A percentile compares a stretch with the other conserved stretches of the same genome.
phyloP scores from a whole-genome alignment of 1,284 basidiomycete species.

The Volvariella surrecta region DNA sequence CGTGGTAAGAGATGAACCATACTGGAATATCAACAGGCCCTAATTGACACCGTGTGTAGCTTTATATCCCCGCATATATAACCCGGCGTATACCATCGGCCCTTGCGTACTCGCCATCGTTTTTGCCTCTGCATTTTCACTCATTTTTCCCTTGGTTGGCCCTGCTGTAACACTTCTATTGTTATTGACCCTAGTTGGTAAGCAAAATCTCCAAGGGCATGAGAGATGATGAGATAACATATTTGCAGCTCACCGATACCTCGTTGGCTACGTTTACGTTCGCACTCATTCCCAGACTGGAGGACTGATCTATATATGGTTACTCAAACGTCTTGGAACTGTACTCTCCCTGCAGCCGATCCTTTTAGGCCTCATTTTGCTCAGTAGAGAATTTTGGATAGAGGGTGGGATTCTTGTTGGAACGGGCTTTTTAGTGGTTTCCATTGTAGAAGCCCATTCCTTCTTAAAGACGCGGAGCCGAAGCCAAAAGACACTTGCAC shows the following conservation, averaged over 20 bases:
- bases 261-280: constrained; percentile 68
- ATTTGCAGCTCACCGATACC: constrained; percentile 57
- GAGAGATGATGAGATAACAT: no score
- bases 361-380: constrained; percentile 62
- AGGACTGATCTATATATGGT: constrained; percentile 66
- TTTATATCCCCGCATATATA: constrained; percentile 63
- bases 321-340: constrained; percentile 59
- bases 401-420: constrained; percentile 59
- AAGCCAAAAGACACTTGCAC: constrained; percentile 37
- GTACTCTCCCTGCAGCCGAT: constrained; percentile 64
- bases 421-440: constrained; percentile 40
- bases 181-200: constrained; percentile 62
- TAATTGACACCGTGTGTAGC: constrained; percentile 30
- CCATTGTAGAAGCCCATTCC: constrained; percentile 53
- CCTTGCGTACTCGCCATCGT: constrained; percentile 61
- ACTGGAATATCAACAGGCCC: not conserved
- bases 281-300: constrained; percentile 64
- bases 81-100: constrained; percentile 56
- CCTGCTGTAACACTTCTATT: constrained; percentile 62
- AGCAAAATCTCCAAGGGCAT: constrained; percentile 14
- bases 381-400: constrained; percentile 59
- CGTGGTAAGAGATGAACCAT: constrained; percentile 39
- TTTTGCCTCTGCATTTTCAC: constrained; percentile 60
- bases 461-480: constrained; percentile 39
- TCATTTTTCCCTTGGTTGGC: constrained; percentile 72